Percentiles rank a stretch among this genome's conserved stretches.
Conservation (phyloP, 495 filamentous ascomycete species). For the Xylaria scruposa region DNA sequence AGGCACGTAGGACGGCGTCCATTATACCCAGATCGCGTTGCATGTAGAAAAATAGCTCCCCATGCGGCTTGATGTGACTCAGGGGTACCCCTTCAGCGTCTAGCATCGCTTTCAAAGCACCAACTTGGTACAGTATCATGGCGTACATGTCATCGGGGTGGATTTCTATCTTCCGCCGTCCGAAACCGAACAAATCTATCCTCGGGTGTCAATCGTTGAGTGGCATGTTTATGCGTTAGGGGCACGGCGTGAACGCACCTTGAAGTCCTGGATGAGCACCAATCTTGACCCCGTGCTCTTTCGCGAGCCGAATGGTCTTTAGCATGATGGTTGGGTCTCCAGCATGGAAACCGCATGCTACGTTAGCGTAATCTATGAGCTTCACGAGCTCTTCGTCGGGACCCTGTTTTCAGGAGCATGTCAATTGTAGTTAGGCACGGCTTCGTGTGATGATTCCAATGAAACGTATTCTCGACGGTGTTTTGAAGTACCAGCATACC, state of each 20-base stretch:
- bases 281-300: slow-evolving; percentile 57
- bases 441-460: slow-evolving; percentile 10
- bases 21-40: slow-evolving; percentile 58
- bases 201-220: neutral
- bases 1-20: slow-evolving; percentile 56
- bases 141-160: slow-evolving; percentile 63
- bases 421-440: neutral
- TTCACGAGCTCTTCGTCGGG: slow-evolving; percentile 66
- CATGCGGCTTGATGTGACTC: slow-evolving; percentile 68
- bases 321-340: slow-evolving; percentile 67
- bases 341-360: slow-evolving; percentile 67
- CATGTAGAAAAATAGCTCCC: slow-evolving; percentile 63
- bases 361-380: slow-evolving; percentile 66
- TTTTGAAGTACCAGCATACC: slow-evolving; percentile 33
- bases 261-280: slow-evolving; percentile 68
- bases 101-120: slow-evolving; percentile 63
- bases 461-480: neutral
- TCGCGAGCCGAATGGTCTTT: slow-evolving; percentile 62
- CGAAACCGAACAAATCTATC: slow-evolving; percentile 66
- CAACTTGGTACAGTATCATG: slow-evolving; percentile 64
- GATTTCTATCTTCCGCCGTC: slow-evolving; percentile 63
- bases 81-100: slow-evolving; percentile 60
- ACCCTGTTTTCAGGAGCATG: slow-evolving; percentile 34
- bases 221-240: neutral
- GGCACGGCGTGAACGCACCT: neutral